A percentile compares a stretch with the other conserved stretches of the same genome.
These are phyloP conservation scores for Hygrophila difformis DNA, from an alignment of 257 asterid genomes.

Conservation along the genomic window DNA sequence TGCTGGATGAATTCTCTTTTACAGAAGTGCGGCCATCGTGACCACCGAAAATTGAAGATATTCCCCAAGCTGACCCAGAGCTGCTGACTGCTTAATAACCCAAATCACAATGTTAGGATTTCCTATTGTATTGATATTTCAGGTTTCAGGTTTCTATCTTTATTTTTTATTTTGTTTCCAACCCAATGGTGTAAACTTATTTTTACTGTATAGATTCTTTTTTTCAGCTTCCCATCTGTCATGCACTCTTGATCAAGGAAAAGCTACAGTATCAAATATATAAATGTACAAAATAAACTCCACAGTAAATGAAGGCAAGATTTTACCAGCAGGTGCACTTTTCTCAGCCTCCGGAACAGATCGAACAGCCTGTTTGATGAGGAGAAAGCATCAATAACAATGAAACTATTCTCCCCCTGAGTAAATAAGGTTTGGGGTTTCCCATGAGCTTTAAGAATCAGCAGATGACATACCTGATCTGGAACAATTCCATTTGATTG, in stretches of 20 bases:
- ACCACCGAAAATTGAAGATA: slow-evolving; percentile 88
- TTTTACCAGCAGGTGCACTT: slow-evolving; percentile 63
- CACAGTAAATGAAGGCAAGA: no score
- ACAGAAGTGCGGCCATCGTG: slow-evolving; percentile 39
- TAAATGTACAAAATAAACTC: no score
- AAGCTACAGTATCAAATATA: no score
- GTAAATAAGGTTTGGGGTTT: background rate
- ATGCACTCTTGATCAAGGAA: no score
- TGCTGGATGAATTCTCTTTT: slow-evolving; percentile 50
- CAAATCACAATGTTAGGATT: slow-evolving; percentile 12
- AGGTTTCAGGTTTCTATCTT: no score
- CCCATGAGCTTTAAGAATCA: background rate
- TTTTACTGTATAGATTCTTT: no score
- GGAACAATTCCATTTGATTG: slow-evolving; percentile 77
- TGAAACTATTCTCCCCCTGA: slow-evolving; percentile 15
- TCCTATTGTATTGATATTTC: background rate
- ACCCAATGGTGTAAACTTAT: no score
- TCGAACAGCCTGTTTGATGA: slow-evolving; percentile 44
- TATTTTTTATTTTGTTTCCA: no score
- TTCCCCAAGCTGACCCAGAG: slow-evolving; percentile 77
- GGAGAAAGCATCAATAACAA: slow-evolving; percentile 20
- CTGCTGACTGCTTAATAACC: slow-evolving; percentile 33
- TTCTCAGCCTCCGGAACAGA: slow-evolving; percentile 62
- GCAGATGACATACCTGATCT: slow-evolving; percentile 55
- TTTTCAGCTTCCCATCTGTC: no score